Evolutionary conservation across 345 rosid genomes (phyloP).

Genomic region (Rhizophora apiculata): DNA sequence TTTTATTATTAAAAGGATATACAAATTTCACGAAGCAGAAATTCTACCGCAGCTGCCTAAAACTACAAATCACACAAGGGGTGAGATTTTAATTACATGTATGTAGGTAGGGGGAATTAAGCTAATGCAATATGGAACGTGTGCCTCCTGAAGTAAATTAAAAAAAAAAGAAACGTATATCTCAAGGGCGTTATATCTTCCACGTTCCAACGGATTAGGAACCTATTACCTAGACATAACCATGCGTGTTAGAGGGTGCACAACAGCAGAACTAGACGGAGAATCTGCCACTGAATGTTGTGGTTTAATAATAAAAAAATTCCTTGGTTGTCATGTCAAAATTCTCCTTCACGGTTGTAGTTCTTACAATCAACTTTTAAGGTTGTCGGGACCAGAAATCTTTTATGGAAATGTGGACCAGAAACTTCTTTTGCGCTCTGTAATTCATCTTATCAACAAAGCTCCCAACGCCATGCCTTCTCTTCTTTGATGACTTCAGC

Average conservation of each 20-base stretch:
- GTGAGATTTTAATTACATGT: constrained; percentile 7
- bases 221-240: constrained; percentile 58
- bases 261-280: constrained; percentile 40
- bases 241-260: constrained; percentile 48
- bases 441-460: constrained; percentile 26
- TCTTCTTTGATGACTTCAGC: constrained; percentile 63
- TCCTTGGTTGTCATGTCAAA: too few relatives aligned
- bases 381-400: constrained; percentile 26
- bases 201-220: constrained; percentile 16
- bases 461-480: constrained; percentile 36
- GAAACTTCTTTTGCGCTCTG: background rate
- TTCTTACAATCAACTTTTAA: constrained; percentile 54
- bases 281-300: constrained; percentile 24
- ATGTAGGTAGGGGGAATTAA: too few relatives aligned
- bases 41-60: background rate
- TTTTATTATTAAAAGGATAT: constrained; percentile 18
- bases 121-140: too few relatives aligned
- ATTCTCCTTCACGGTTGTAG: constrained; percentile 30
- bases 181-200: background rate
- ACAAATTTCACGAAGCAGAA: constrained; percentile 16
- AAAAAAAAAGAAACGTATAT: too few relatives aligned
- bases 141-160: too few relatives aligned
- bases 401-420: constrained; percentile 17
- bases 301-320: too few relatives aligned
- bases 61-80: background rate